Evolutionary conservation across 2,329 filamentous ascomycete species (phyloP), one percentile per base, ranked within the genome.

Genomic region (Fusarium nelsonii): DNA sequence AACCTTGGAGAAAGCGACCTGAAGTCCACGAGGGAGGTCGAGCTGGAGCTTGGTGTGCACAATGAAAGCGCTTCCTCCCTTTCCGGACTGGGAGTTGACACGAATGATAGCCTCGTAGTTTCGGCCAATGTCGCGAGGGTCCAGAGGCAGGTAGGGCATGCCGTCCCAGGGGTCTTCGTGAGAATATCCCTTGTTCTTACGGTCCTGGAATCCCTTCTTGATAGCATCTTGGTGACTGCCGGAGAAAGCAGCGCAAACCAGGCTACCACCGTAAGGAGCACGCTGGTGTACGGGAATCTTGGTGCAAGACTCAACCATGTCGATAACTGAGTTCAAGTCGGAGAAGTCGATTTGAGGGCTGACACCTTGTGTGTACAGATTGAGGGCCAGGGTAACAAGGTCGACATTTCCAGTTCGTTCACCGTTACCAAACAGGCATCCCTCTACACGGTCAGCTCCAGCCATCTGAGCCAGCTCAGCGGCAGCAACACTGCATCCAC

Each of bases 61-160:
- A 77, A 98, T 92, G 92, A 93, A 98, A 51, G 95, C 94, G 63
- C 93, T 91, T 73, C 96, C 96, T 65, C 95, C 95, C 83, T 99
- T 98, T 70, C 95, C 95, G 74, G 90, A 93, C 79, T 98, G 95
- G 18, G 93, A 97, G 84, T 98, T 99, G 87, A 98, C 95, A 63
- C 95, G 92, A 78, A 98, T 98, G 77, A 98, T 92, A 62, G 95
- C 95, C 81, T 98, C 94, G 87, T 98, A 98, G n/a, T 91, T 97
- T 60, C 95, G 90, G 51, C 95, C 95, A 69, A 98, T 97, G 76
- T 98, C 95, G 76, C 92, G 87, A 7, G 95, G 95, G 76, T 98
- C 95, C 74, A 98, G 87, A 14, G 95, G 95, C 49, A 98, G 90
- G 78, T 98, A 98, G 1, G 95, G 95, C 39, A 97, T 86, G 73